Percentiles rank a stretch among this genome's conserved stretches.
These are phyloP conservation scores for Cladosporium sp. DNA, from an alignment of 2,329 filamentous ascomycete genomes.

Conservation along the genomic window DNA sequence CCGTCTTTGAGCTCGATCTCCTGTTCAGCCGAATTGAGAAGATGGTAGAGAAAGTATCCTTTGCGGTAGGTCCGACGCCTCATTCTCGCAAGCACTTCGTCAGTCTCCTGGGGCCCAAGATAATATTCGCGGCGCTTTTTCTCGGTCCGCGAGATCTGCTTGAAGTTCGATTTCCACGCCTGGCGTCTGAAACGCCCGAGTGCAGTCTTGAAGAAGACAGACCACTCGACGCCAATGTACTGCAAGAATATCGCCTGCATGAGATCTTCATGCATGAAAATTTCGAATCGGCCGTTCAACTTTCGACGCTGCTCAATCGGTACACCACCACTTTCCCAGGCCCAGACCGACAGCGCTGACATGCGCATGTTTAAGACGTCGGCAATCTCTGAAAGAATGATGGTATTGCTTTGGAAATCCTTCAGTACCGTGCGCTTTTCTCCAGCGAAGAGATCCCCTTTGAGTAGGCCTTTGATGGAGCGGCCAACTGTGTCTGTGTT, in stretches of 20 bases:
- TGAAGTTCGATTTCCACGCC: slow-evolving; percentile 39
- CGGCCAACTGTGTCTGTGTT: slow-evolving; percentile 37
- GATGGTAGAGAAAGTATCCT: slow-evolving; percentile 53
- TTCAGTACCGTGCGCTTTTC: slow-evolving; percentile 48
- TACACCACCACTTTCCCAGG: slow-evolving; percentile 45
- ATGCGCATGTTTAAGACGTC: slow-evolving; percentile 56
- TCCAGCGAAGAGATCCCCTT: slow-evolving; percentile 47
- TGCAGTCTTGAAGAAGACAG: slow-evolving; percentile 41
- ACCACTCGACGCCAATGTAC: slow-evolving; percentile 50
- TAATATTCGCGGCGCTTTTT: slow-evolving; percentile 43
- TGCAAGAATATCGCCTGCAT: slow-evolving; percentile 53
- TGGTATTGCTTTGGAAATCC: slow-evolving; percentile 46
- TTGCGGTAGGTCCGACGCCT: slow-evolving; percentile 14
- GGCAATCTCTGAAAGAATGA: slow-evolving; percentile 49
- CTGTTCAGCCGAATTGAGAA: slow-evolving; percentile 1
- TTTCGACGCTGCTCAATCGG: slow-evolving; percentile 49
- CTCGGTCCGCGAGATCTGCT: slow-evolving; percentile 33
- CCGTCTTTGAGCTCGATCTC: slow-evolving; percentile 26
- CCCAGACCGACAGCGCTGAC: slow-evolving; percentile 47
- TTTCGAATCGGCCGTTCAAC: slow-evolving; percentile 54
- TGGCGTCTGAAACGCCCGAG: slow-evolving; percentile 37
- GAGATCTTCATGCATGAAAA: slow-evolving; percentile 56
- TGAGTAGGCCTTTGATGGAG: slow-evolving; percentile 47
- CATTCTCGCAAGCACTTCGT: neutral
- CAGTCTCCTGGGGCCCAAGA: slow-evolving; percentile 24